A percentile compares a stretch with the other conserved stretches of the same genome.
These are phyloP conservation scores for Botrytis pseudocinerea DNA, from an alignment of 2,329 filamentous ascomycete species.

Conservation along the genomic window DNA sequence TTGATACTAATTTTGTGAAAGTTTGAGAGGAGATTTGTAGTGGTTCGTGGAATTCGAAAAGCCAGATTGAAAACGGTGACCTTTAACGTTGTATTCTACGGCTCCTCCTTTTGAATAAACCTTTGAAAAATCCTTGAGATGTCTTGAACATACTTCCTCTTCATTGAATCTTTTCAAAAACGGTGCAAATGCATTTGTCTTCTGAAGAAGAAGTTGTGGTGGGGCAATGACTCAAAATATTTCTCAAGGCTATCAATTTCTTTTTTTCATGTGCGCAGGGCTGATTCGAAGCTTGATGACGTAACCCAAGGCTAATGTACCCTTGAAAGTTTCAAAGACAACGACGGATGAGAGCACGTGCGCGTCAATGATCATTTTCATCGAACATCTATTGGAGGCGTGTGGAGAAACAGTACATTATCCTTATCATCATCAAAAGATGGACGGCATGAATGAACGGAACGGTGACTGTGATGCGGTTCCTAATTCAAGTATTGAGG, in stretches of 20 bases:
- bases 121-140: slow-evolving; percentile 25
- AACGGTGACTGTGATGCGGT: background rate
- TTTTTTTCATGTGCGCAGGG: slow-evolving; percentile 3
- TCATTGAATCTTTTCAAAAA: background rate
- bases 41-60: slow-evolving; percentile 24
- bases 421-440: no score
- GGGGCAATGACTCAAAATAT: slow-evolving; percentile 20
- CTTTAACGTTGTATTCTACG: slow-evolving; percentile 36
- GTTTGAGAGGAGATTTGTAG: slow-evolving; percentile 25
- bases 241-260: slow-evolving; percentile 4
- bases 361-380: background rate
- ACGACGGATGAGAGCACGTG: background rate
- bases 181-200: slow-evolving; percentile 15
- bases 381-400: background rate
- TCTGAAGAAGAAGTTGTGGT: slow-evolving; percentile 10
- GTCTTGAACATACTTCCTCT: slow-evolving; percentile 34
- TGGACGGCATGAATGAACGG: background rate
- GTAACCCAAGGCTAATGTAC: background rate
- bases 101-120: slow-evolving; percentile 37
- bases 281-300: background rate
- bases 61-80: slow-evolving; percentile 30
- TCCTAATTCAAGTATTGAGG: background rate
- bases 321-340: background rate
- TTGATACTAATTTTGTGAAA: slow-evolving; percentile 22
- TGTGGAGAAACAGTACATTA: background rate